Evolutionary conservation across 257 asterid genomes (phyloP), one percentile per base, ranked within the genome.

Genomic region (Solanum paucissectum): DNA sequence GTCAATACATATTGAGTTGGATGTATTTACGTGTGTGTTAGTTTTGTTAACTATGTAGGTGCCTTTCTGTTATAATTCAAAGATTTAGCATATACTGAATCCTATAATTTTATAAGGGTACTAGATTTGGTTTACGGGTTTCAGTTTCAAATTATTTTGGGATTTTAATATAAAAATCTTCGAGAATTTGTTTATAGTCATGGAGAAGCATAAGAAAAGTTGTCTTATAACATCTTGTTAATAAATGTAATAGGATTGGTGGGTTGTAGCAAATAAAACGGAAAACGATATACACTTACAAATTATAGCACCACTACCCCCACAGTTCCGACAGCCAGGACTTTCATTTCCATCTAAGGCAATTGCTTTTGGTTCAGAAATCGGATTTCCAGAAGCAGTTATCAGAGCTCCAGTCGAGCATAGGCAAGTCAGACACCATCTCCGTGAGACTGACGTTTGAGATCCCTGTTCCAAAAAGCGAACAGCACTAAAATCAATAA

Each of bases 251-350:
- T 42, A 77, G 4, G 27, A 34, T 73, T 42, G 4, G 36, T 46
- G 13, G 10, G 29, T 23, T 52, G 33, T 7, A 36, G 32, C 21
- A 42, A 87, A 10, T 58, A 79, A 77, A 38, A 37, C 38, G 0
- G 14, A 0, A 81, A 81, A 49, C 5, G 1, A 52, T 38, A 23
- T 76, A 66, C 40, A 93, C 99, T 90, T 89, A 97, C 98, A 97
- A 69, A 95, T 93, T 76, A 97, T 83, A 83, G 99, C 99, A 21
- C 99, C 99, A 86, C 95, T 95, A 89, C 99, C 99, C 88, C 92
- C 89, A 87, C 99, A 97, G 72, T 97, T 97, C 62, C 98, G 98
- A 90, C 99, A 97, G 7, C 86, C 98, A 27, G 96, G 89, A 60
- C 89, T 92, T 84, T 92, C 98, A 74, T 91, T 93, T 89, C 94